Percentiles rank a stretch among this genome's conserved stretches.
These are phyloP conservation scores for Gossypium longicalyx DNA, from an alignment of 345 rosid genomes.

Conservation along the genomic window DNA sequence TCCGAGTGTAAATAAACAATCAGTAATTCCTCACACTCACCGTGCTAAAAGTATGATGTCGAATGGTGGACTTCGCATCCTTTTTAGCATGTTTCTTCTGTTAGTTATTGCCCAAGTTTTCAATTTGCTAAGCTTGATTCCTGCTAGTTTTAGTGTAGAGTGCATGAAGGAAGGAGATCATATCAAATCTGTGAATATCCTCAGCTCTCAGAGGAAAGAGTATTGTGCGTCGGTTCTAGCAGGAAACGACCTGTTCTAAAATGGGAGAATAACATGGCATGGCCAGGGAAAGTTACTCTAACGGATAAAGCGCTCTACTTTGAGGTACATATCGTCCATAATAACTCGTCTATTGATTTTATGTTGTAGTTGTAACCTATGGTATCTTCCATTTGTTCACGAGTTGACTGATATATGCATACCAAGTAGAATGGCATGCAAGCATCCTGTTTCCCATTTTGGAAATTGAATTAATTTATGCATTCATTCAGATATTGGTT, in stretches of 20 bases:
- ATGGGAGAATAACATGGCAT: slow-evolving; percentile 90
- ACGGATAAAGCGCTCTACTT: slow-evolving; percentile 88
- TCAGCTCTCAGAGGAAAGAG: slow-evolving; percentile 52
- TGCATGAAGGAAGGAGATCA: slow-evolving; percentile 72
- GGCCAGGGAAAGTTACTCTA: slow-evolving; percentile 89
- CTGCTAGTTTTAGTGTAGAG: slow-evolving; percentile 55
- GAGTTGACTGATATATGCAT: neutral
- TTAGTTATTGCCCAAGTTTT: neutral
- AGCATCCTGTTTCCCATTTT: neutral
- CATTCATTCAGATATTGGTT: neutral
- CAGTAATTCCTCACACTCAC: neutral
- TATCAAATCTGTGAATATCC: slow-evolving; percentile 52
- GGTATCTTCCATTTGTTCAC: neutral
- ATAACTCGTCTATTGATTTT: slow-evolving; percentile 5
- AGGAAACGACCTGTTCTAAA: slow-evolving; percentile 86
- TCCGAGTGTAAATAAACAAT: neutral
- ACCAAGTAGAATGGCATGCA: neutral
- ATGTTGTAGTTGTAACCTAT: slow-evolving; percentile 11
- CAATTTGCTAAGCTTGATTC: slow-evolving; percentile 28
- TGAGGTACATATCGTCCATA: slow-evolving; percentile 49
- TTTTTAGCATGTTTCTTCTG: neutral
- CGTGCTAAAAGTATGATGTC: neutral
- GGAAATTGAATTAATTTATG: neutral
- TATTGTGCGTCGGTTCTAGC: slow-evolving; percentile 77
- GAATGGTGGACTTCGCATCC: neutral